Conservation (phyloP, 176 grass and related monocot species). For the Avena insularis region DNA sequence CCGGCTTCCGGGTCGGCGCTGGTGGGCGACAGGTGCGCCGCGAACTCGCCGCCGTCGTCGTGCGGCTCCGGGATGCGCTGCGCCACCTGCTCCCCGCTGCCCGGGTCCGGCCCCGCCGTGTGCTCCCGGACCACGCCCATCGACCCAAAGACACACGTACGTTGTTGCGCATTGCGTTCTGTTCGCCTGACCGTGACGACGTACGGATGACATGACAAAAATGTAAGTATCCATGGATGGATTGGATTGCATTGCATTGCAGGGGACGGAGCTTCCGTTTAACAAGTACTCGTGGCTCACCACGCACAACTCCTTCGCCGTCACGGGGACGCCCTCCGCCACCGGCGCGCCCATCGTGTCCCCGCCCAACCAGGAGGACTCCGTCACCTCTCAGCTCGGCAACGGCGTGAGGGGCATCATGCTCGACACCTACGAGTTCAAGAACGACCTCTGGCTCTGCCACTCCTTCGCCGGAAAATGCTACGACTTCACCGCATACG, state of each 20-base stretch:
- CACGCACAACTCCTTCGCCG: conserved; percentile 95
- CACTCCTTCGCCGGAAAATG: conserved; percentile 66
- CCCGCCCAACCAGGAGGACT: conserved; percentile 82
- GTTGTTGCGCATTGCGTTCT: background rate
- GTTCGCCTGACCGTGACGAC: background rate
- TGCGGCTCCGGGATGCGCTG: conserved; percentile 61
- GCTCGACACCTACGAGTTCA: conserved; percentile 80
- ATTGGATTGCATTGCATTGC: background rate
- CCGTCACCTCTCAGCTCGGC: conserved; percentile 68
- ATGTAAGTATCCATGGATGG: too few species aligned
- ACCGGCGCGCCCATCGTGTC: conserved; percentile 62
- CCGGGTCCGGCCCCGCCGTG: conserved; percentile 22
- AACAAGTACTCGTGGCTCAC: conserved; percentile 92
- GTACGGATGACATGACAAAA: too few species aligned
- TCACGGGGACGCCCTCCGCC: conserved; percentile 45
- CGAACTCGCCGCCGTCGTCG: conserved; percentile 16
- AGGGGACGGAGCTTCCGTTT: conserved; percentile 62
- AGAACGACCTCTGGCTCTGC: conserved; percentile 80
- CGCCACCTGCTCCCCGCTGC: conserved; percentile 54
- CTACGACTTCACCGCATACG: conserved; percentile 68
- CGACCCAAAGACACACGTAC: conserved; percentile 53
- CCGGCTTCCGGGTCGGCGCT: conserved; percentile 21
- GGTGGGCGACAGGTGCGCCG: conserved; percentile 59
- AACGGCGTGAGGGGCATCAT: conserved; percentile 75
- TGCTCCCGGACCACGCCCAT: conserved; percentile 57